Base-by-base conservation (phyloP, 129 eudicot species). In the Chrysanthemum makinoi region DNA sequence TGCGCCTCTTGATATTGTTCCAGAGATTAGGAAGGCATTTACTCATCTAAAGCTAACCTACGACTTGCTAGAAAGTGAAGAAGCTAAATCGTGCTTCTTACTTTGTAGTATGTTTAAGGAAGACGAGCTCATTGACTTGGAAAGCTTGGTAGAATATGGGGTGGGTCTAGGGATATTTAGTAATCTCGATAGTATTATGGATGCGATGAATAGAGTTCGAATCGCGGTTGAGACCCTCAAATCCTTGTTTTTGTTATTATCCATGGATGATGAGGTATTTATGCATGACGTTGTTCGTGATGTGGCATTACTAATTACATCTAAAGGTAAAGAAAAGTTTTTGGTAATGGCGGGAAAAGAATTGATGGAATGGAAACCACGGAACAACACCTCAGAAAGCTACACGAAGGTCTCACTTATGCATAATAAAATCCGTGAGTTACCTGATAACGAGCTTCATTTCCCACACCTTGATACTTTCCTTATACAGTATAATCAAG, bases 271-370 rank as follows among this genome's bases (percentile, higher is more conserved):
- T 0, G 4, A 46, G 15, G 69, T 30, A 1, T 1, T 0, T 7
- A 22, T 73, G 77, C 77, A 73, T 5, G 77, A 73, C 3, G 69
- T 62, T 61, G 62, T 73, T 62, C 77, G 70, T 73, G 69, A 73
- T 47, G 68, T 73, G 19, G 71, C 58, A 15, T 12, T 65, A 24
- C 16, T 55, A 3, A 65, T 48, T 8, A 15, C 52, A 26, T 44
- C 56, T 62, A 2, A 64, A 11, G 51, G n/a, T 11, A 60, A 22
- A 3, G n/a, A 24, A n/a, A 60, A 60, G 11, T 60, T 12, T 62
- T 62, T 62, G 7, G 68, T 62, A 2, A 30, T 28, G 22, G 68
- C 68, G 6, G 49, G 49, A 14, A 62, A 30, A 62, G 22, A 30
- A 4, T 28, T 62, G 50, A 62, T 18, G 14, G 48, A 62, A 33